A percentile compares a stretch with the other conserved stretches of the same genome.
These are phyloP conservation scores for Paraphoma chrysanthemicola DNA, from an alignment of 2,329 filamentous ascomycete genomes.

Conservation along the genomic window DNA sequence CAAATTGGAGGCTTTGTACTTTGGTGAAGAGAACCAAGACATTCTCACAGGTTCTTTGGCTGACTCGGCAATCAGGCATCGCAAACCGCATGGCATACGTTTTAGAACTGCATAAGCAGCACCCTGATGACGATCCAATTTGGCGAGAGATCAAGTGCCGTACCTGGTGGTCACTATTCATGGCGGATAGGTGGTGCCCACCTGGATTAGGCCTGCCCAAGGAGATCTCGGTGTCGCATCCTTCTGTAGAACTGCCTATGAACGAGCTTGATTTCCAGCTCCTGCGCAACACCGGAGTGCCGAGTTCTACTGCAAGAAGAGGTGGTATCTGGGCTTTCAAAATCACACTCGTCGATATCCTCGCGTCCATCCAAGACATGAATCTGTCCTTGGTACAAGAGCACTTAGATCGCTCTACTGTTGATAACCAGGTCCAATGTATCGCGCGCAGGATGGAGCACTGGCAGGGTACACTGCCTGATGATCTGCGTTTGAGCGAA, in stretches of 20 bases:
- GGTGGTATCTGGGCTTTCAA: neutral
- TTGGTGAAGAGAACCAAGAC: slow-evolving; percentile 18
- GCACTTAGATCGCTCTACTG: too few relatives aligned
- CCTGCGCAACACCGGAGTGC: slow-evolving; percentile 23
- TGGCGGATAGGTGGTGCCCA: slow-evolving; percentile 53
- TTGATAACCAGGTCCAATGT: too few relatives aligned
- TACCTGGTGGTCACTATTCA: slow-evolving; percentile 52
- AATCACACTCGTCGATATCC: too few relatives aligned
- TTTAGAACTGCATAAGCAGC: slow-evolving; percentile 1
- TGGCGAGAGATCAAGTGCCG: slow-evolving; percentile 48
- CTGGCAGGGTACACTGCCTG: too few relatives aligned
- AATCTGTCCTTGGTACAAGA: too few relatives aligned
- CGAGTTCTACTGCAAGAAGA: neutral
- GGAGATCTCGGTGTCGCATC: slow-evolving; percentile 23
- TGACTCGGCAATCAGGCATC: slow-evolving; percentile 3
- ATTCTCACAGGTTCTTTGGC: neutral
- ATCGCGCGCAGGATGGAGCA: too few relatives aligned
- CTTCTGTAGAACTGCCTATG: slow-evolving; percentile 26
- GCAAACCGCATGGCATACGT: slow-evolving; percentile 14
- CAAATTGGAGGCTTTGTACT: slow-evolving; percentile 49
- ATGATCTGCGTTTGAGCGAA: slow-evolving; percentile 1
- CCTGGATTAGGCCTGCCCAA: slow-evolving; percentile 46
- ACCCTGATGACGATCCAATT: slow-evolving; percentile 23
- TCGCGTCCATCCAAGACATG: too few relatives aligned
- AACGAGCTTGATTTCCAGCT: slow-evolving; percentile 50